phyloP scores from a whole-genome alignment of 306 rosid species.

The Medicago arabica region DNA sequence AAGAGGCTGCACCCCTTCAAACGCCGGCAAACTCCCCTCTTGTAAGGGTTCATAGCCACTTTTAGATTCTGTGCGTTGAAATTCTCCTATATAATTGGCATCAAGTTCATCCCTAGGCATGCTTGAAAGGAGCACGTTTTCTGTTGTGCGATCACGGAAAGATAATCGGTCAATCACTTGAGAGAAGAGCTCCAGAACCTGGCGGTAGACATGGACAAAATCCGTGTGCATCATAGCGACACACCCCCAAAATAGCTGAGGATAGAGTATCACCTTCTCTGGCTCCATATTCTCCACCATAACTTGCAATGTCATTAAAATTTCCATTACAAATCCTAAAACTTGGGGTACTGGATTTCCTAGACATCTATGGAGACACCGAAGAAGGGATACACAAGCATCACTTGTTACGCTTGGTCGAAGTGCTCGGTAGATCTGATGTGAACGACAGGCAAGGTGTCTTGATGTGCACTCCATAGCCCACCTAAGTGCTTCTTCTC shows the following conservation, averaged over 20 bases:
- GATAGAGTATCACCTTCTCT: slow-evolving; percentile 97
- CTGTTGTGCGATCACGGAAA: slow-evolving; percentile 92
- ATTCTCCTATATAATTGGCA: slow-evolving; percentile 64
- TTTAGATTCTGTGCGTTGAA: slow-evolving; percentile 85
- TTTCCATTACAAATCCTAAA: slow-evolving; percentile 96
- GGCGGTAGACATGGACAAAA: slow-evolving; percentile 98
- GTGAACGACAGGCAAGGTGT: slow-evolving; percentile 98
- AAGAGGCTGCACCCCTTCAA: slow-evolving; percentile 99
- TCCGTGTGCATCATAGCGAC: slow-evolving; percentile 99
- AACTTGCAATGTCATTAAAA: slow-evolving; percentile 92
- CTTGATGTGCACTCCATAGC: slow-evolving; percentile 99
- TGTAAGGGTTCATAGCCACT: slow-evolving; percentile 75
- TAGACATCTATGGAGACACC: slow-evolving; percentile 96
- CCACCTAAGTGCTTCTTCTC: slow-evolving; percentile 96
- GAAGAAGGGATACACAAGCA: slow-evolving; percentile 91
- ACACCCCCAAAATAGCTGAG: slow-evolving; percentile 99
- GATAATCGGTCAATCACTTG: slow-evolving; percentile 94
- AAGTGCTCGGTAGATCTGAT: slow-evolving; percentile 97
- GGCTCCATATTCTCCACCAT: slow-evolving; percentile 99
- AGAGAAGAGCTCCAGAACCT: slow-evolving; percentile 97
- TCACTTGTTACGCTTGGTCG: slow-evolving; percentile 97
- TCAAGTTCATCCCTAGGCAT: slow-evolving; percentile 96
- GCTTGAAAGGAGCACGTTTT: slow-evolving; percentile 98
- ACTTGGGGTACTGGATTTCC: slow-evolving; percentile 97
- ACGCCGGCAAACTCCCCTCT: slow-evolving; percentile 81